Percentiles rank a stretch among this genome's conserved stretches.
Conservation (phyloP, 2,329 filamentous ascomycete genomes). For the Curvularia sp. region DNA sequence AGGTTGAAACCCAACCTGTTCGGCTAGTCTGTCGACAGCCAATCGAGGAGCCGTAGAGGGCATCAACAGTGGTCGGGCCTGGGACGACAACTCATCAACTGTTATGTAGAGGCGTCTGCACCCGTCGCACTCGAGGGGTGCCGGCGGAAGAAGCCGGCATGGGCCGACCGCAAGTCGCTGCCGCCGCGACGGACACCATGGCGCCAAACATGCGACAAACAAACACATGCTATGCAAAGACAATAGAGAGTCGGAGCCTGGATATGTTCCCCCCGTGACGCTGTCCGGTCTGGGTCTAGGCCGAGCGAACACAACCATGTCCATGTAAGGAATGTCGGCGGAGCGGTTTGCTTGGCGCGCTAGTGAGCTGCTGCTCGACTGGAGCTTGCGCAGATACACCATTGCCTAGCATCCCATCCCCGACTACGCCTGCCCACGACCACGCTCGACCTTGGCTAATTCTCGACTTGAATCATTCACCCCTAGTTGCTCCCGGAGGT, state of each 20-base stretch:
- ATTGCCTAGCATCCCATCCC: constrained; percentile 40
- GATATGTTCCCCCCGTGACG: too few relatives aligned
- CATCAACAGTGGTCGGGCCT: constrained; percentile 39
- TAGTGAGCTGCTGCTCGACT: constrained; percentile 15
- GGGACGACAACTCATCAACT: constrained; percentile 50
- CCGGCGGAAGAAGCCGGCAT: constrained; percentile 24
- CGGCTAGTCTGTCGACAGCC: constrained; percentile 41
- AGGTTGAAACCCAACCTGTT: constrained; percentile 46
- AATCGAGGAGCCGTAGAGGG: constrained; percentile 35
- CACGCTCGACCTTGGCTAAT: constrained; percentile 6
- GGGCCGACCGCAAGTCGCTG: too few relatives aligned
- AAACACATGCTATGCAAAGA: too few relatives aligned
- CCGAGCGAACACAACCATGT: too few relatives aligned
- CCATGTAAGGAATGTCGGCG: too few relatives aligned
- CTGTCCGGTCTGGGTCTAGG: too few relatives aligned
- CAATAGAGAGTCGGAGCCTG: too few relatives aligned
- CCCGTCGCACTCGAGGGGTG: constrained; percentile 29
- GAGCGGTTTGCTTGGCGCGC: constrained; percentile 22
- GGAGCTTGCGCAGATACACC: constrained; percentile 41
- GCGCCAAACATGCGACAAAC: too few relatives aligned
- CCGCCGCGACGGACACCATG: too few relatives aligned
- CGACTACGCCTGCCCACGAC: constrained; percentile 23
- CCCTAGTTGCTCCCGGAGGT: background rate
- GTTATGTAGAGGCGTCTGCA: constrained; percentile 38
- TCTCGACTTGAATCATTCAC: background rate